Conservation (phyloP, 257 asterid genomes). For the Fraxinus excelsior region DNA sequence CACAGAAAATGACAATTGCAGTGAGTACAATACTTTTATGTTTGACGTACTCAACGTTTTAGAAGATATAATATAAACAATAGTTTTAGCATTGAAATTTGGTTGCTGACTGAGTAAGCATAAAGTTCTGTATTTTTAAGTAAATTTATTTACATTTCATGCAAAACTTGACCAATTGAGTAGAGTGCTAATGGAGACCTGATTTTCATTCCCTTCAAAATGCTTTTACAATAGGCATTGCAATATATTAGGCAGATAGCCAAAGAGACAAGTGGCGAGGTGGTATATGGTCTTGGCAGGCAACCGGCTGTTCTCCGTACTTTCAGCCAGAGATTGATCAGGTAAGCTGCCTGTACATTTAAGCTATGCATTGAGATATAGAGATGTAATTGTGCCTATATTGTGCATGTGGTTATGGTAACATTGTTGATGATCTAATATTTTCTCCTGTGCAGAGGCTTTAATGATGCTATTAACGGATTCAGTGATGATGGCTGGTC, state of each 20-base stretch:
- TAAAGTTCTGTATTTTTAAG: neutral
- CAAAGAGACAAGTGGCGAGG: conserved; percentile 92
- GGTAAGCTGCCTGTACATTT: conserved; percentile 36
- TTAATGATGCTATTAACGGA: conserved; percentile 90
- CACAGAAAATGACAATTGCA: conserved; percentile 86
- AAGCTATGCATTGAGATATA: neutral
- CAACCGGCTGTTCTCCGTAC: conserved; percentile 96
- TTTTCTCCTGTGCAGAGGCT: conserved; percentile 64
- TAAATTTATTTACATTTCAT: neutral
- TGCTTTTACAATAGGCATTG: conserved; percentile 28
- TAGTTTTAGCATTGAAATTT: neutral
- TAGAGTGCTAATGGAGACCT: neutral
- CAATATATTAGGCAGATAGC: conserved; percentile 85
- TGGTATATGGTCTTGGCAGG: conserved; percentile 79
- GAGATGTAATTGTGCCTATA: neutral
- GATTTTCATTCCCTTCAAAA: neutral
- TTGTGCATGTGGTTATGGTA: neutral
- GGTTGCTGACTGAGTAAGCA: neutral
- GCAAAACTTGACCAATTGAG: neutral
- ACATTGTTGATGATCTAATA: neutral
- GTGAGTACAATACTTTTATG: conserved; percentile 44
- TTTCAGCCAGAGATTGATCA: conserved; percentile 92
- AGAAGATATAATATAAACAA: neutral
- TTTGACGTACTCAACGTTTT: neutral
- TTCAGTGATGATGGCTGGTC: conserved; percentile 97